Evolutionary conservation across 1,284 basidiomycete genomes (phyloP), one percentile per base, ranked within the genome.

Genomic region (Irpex lacteus): DNA sequence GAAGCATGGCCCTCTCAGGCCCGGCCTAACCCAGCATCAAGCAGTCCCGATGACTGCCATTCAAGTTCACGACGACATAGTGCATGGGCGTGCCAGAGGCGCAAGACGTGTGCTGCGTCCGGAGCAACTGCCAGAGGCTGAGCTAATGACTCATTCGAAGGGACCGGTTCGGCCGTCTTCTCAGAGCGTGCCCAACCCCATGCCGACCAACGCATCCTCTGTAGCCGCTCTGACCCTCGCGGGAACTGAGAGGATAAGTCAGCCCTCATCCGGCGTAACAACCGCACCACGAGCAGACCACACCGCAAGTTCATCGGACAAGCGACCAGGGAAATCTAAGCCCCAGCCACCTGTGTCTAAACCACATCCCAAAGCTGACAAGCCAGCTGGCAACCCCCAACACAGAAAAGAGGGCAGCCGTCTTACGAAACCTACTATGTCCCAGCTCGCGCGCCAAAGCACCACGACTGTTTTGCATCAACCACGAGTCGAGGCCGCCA

Each of bases 61-160:
- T 26, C 26, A 26, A 26, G 26, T 26, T 26, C 26, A 26, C 26
- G 18, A 32, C 13, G 40, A 49, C 54, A 34, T 13, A 59, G 4
- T 21, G 13, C 50, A 36, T 6, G 50, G 52, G 21, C 66, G 63
- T 2, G 63, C 44, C 19, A 69, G 70, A 18, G 75, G 79, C n/a
- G 78, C 78, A 7, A 70, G 77, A 64, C 72, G 79, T 60, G 68
- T 78, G 53, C 74, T 74, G 2, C 70, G 80, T 57, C 76, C 66
- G 19, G 63, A 53, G 15, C n/a, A 50, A 44, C 26, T 38, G 18
- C 50, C 11, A 18, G 50, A 52, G 18, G 50, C 18, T 18, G n/a
- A 52, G 18, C 15, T n/a, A 52, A 13, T n/a, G 18, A n/a, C 50
- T 18, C 15, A 52, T 18, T 8, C 50, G 8, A 52, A 52, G 19